phyloP scores from a whole-genome alignment of 192 early-diverging fungal genomes.

The Podila epicladia region DNA sequence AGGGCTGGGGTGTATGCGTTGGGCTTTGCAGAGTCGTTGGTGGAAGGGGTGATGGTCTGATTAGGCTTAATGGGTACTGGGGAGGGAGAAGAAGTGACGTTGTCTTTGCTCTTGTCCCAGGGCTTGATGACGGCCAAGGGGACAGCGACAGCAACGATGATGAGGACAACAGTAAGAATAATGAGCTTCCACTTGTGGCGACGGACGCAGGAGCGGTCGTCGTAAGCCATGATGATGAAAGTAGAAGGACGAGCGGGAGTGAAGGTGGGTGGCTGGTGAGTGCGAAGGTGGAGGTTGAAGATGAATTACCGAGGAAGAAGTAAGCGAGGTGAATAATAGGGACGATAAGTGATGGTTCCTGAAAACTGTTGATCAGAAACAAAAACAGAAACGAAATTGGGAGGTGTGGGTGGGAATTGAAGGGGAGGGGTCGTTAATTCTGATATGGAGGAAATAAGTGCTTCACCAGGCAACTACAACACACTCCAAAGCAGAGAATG shows the following conservation, averaged over 20 bases:
- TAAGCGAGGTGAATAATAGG: neutral
- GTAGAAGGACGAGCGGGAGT: neutral
- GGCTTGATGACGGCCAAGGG: slow-evolving; percentile 21
- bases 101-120: slow-evolving; percentile 25
- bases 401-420: too few relatives aligned
- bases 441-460: neutral
- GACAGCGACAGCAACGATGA: slow-evolving; percentile 17
- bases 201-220: slow-evolving; percentile 19
- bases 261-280: neutral
- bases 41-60: slow-evolving; percentile 14
- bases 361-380: too few relatives aligned
- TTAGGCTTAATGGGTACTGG: slow-evolving; percentile 2
- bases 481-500: neutral
- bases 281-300: neutral
- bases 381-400: too few relatives aligned
- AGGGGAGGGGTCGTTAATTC: too few relatives aligned
- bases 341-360: neutral
- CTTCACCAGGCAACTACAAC: too few relatives aligned
- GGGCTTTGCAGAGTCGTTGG: slow-evolving; percentile 27
- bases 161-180: slow-evolving; percentile 11
- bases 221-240: neutral
- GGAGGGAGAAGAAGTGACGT: neutral
- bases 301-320: neutral
- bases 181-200: slow-evolving; percentile 21
- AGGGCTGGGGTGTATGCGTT: slow-evolving; percentile 56